These are phyloP conservation scores for Linum usitatissimum DNA, from an alignment of 345 rosid genomes.

Conservation along the genomic window DNA sequence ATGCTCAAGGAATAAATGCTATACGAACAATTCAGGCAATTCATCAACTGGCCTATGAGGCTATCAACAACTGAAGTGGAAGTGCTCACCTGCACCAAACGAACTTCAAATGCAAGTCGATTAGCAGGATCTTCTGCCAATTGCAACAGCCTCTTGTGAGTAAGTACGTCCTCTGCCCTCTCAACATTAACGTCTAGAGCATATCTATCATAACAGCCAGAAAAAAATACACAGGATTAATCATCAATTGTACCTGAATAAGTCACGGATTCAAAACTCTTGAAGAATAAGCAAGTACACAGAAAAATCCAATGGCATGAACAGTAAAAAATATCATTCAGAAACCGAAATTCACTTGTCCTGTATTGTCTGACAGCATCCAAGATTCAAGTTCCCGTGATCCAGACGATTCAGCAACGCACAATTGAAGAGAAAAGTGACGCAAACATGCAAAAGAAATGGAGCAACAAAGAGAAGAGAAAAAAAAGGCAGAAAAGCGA, in stretches of 20 bases:
- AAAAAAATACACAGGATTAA: background rate
- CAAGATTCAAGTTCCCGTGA: background rate
- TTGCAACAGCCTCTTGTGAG: constrained; percentile 62
- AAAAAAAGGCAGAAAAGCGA: background rate
- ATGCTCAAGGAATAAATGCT: background rate
- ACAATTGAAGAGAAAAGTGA: background rate
- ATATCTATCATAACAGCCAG: constrained; percentile 32
- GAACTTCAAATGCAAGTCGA: constrained; percentile 79
- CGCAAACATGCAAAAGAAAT: background rate
- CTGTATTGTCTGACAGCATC: background rate
- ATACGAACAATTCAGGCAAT: background rate
- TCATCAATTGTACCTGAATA: background rate
- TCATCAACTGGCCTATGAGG: background rate
- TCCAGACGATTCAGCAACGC: background rate
- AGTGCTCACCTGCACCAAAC: constrained; percentile 61
- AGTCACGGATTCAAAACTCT: background rate
- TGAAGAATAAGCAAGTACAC: background rate
- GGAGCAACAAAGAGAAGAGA: background rate
- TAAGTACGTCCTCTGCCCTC: constrained; percentile 89
- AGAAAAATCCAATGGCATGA: background rate
- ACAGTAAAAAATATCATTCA: background rate
- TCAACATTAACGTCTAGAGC: constrained; percentile 94
- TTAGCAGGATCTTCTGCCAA: constrained; percentile 70
- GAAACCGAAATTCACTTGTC: background rate
- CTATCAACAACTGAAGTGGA: background rate